A percentile compares a stretch with the other conserved stretches of the same genome.
phyloP scores from a whole-genome alignment of 768 basidiomycete genomes.

The Pulveroboletus sp. region DNA sequence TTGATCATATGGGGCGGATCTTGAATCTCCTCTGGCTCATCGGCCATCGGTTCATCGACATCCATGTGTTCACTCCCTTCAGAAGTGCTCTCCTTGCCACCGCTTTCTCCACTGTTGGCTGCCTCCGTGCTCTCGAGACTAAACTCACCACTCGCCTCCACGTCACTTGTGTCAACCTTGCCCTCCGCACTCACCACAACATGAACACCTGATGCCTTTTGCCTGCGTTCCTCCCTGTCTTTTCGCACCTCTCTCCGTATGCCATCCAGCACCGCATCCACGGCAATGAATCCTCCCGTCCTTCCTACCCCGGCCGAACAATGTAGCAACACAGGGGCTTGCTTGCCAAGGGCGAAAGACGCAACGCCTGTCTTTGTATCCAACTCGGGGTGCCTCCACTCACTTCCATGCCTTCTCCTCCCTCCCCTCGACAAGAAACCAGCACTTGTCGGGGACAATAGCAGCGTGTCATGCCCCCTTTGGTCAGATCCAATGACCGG shows the following conservation, averaged over 20 bases:
- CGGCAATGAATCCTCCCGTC: slow-evolving; percentile 90
- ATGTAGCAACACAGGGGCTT: slow-evolving; percentile 71
- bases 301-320: slow-evolving; percentile 95
- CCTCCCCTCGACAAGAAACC: background rate
- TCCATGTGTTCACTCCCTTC: slow-evolving; percentile 20
- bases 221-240: slow-evolving; percentile 24
- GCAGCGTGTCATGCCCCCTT: background rate
- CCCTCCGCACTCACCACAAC: background rate
- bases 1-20: slow-evolving; percentile 10
- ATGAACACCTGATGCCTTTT: background rate
- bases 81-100: background rate
- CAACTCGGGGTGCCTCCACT: slow-evolving; percentile 39
- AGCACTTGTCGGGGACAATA: slow-evolving; percentile 20
- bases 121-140: slow-evolving; percentile 9
- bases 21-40: background rate
- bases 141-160: slow-evolving; percentile 3
- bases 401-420: slow-evolving; percentile 12
- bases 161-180: slow-evolving; percentile 2
- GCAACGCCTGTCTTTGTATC: slow-evolving; percentile 58
- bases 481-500: slow-evolving; percentile 11
- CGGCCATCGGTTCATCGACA: slow-evolving; percentile 21
- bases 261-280: slow-evolving; percentile 82
- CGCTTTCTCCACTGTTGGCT: slow-evolving; percentile 1
- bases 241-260: slow-evolving; percentile 57
- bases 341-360: slow-evolving; percentile 43